phyloP scores from a whole-genome alignment of 345 rosid genomes.

The Moricandia arvensis region DNA sequence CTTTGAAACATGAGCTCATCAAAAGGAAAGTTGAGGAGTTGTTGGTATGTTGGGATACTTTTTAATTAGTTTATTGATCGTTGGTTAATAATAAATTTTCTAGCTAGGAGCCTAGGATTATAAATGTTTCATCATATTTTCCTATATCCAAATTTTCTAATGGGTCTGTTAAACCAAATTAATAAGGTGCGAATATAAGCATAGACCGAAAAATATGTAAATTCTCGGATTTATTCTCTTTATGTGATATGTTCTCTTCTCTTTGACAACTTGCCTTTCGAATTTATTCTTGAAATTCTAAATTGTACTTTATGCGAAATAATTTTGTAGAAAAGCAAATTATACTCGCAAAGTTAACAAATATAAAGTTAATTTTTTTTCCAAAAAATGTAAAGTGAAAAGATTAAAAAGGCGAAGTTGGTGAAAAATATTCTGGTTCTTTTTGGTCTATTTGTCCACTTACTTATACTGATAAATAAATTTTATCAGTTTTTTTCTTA shows the following conservation, averaged over 20 bases:
- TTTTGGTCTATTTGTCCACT: background rate
- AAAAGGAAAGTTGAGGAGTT: slow-evolving; percentile 2
- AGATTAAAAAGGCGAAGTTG: background rate
- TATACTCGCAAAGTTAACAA: slow-evolving; percentile 9
- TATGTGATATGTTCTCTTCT: slow-evolving; percentile 8
- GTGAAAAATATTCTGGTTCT: background rate
- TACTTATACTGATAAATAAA: background rate
- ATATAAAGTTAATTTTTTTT: background rate
- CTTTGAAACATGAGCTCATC: slow-evolving; percentile 29
- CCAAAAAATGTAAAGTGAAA: background rate
- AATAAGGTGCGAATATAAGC: slow-evolving; percentile 16
- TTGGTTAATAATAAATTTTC: slow-evolving; percentile 14
- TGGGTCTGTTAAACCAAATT: slow-evolving; percentile 13
- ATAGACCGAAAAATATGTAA: slow-evolving; percentile 2
- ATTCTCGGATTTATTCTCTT: slow-evolving; percentile 11
- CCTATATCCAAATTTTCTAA: slow-evolving; percentile 8
- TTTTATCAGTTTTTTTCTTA: background rate
- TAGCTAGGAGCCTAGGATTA: slow-evolving; percentile 32
- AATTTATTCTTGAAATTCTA: slow-evolving; percentile 14
- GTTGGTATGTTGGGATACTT: slow-evolving; percentile 28
- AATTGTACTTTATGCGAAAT: slow-evolving; percentile 28
- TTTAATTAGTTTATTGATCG: slow-evolving; percentile 17
- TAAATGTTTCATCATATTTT: slow-evolving; percentile 21
- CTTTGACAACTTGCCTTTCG: slow-evolving; percentile 22
- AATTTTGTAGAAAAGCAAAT: background rate